phyloP scores from a whole-genome alignment of 768 basidiomycete species.

The Lactifluus echinatus region DNA sequence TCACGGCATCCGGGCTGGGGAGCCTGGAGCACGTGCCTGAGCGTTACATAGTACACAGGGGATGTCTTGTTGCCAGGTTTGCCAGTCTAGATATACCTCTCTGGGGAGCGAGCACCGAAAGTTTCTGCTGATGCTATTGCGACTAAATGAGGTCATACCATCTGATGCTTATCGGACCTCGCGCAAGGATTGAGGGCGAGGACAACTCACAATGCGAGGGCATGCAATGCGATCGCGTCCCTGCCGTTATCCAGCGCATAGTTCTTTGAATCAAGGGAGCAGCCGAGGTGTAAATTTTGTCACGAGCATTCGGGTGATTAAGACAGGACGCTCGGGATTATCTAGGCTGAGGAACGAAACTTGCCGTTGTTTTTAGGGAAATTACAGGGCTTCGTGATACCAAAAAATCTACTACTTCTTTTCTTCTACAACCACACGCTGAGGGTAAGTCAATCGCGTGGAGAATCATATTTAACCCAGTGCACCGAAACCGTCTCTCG shows the following conservation, averaged over 20 bases:
- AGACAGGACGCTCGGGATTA: too few species aligned
- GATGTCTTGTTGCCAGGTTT: not conserved
- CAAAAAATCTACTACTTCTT: slow-evolving; percentile 8
- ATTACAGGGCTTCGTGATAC: slow-evolving; percentile 5
- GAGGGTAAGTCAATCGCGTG: not conserved
- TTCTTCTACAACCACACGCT: not conserved
- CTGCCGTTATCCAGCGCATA: too few species aligned
- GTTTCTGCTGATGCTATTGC: not conserved
- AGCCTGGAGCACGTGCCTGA: too few species aligned
- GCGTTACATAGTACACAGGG: too few species aligned
- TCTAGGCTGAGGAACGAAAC: not conserved
- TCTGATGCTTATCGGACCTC: not conserved
- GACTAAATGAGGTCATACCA: not conserved
- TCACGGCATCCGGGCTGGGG: not conserved
- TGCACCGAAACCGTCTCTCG: not conserved
- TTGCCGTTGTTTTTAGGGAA: not conserved
- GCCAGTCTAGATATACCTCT: too few species aligned
- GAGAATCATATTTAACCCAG: slow-evolving; percentile 1
- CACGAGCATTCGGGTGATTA: too few species aligned
- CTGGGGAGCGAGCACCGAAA: not conserved
- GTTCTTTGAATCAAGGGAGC: not conserved
- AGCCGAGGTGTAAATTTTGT: too few species aligned
- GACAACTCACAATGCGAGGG: too few species aligned
- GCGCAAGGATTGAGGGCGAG: not conserved
- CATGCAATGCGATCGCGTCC: too few species aligned